Percentiles rank a stretch among this genome's conserved stretches.
Conservation (phyloP, 371 early-diverging fungal species). For the Rhizomucor miehei region DNA sequence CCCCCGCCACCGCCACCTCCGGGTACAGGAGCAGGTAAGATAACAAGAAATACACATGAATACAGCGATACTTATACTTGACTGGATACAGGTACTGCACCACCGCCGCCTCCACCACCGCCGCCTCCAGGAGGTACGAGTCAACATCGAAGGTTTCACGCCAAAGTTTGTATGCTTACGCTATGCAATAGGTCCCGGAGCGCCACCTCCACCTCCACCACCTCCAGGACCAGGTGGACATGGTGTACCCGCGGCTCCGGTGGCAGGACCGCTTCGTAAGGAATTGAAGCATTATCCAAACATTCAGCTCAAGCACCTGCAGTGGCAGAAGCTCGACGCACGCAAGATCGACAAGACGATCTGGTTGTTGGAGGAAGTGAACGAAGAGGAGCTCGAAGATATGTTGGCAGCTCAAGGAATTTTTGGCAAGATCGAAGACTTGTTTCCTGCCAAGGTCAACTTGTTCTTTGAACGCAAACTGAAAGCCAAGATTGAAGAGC, state of each 20-base stretch:
- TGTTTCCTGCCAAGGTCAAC: constrained; percentile 43
- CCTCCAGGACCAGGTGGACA: constrained; percentile 19
- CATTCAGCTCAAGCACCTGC: constrained; percentile 41
- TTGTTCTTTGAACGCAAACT: constrained; percentile 34
- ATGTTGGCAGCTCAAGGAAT: constrained; percentile 27
- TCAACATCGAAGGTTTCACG: too few species aligned
- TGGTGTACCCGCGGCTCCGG: constrained; percentile 9
- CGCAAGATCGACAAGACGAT: constrained; percentile 36
- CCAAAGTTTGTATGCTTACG: neutral
- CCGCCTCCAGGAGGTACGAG: constrained; percentile 16
- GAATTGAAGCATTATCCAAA: constrained; percentile 40
- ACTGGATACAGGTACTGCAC: constrained; percentile 6
- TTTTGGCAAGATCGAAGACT: constrained; percentile 33
- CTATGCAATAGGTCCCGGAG: constrained; percentile 4
- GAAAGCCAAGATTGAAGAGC: constrained; percentile 31
- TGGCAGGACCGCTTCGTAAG: constrained; percentile 22
- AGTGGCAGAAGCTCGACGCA: constrained; percentile 47
- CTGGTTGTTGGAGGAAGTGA: constrained; percentile 30
- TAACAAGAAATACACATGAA: neutral
- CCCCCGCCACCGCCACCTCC: constrained; percentile 13
- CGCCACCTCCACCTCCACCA: constrained; percentile 25
- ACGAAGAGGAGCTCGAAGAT: constrained; percentile 39
- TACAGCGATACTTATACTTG: too few species aligned
- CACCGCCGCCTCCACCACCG: constrained; percentile 15
- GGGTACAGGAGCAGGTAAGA: neutral